Conservation (phyloP, 148 eudicot species). For the Pouteria glomerata region DNA sequence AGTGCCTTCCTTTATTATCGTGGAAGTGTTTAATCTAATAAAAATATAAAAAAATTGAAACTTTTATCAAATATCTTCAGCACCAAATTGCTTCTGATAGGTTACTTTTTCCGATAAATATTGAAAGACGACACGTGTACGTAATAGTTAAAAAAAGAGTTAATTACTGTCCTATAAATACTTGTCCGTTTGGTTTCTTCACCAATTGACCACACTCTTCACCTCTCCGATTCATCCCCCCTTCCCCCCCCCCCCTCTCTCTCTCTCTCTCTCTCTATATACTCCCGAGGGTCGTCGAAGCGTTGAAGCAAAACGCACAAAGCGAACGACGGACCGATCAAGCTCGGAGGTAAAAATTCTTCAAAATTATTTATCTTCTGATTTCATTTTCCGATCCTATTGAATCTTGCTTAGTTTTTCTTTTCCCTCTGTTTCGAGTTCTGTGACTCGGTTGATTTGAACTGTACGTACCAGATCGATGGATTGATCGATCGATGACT, state of each 20-base stretch:
- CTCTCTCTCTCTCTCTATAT: neutral
- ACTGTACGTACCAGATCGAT: constrained; percentile 5
- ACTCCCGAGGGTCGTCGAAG: neutral
- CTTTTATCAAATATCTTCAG: too few relatives aligned
- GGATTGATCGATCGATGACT: neutral
- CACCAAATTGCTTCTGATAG: too few relatives aligned
- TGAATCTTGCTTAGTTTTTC: neutral
- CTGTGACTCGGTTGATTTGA: neutral
- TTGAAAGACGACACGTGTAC: too few relatives aligned
- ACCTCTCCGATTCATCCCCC: too few relatives aligned
- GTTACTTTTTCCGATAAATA: too few relatives aligned
- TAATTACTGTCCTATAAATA: too few relatives aligned
- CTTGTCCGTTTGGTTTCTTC: too few relatives aligned
- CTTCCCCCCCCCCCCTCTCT: neutral
- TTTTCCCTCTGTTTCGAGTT: neutral
- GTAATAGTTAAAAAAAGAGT: too few relatives aligned
- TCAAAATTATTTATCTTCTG: neutral
- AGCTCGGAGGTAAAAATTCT: neutral
- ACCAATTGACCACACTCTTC: too few relatives aligned
- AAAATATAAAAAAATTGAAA: too few relatives aligned
- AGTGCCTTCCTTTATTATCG: too few relatives aligned
- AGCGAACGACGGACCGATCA: neutral
- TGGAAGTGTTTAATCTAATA: too few relatives aligned
- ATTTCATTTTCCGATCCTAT: neutral
- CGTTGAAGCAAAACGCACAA: neutral